phyloP scores from a whole-genome alignment of 257 asterid species.

The Cinchona pubescens region DNA sequence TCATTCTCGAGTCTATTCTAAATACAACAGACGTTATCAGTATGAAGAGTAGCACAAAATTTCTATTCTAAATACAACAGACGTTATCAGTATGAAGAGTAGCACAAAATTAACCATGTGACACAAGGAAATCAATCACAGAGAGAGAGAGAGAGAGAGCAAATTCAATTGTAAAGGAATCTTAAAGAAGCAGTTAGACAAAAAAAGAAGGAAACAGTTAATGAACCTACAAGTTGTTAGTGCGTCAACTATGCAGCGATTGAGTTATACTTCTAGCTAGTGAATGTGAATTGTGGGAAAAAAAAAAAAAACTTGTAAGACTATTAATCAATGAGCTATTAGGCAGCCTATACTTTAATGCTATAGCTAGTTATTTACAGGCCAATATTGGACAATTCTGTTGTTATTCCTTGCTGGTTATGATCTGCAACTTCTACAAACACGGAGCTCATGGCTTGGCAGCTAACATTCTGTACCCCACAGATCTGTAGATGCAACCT shows the following conservation, averaged over 20 bases:
- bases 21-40: neutral
- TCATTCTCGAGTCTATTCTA: neutral
- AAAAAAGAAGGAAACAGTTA: neutral
- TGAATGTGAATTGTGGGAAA: too few relatives aligned
- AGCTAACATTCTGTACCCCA: constrained; percentile 52
- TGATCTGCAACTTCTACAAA: neutral
- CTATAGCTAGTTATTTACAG: constrained; percentile 4
- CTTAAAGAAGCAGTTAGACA: neutral
- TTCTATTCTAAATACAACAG: neutral
- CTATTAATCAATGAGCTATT: neutral
- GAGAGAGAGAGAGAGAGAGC: rapidly evolving
- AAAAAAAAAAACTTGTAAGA: too few relatives aligned
- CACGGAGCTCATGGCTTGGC: neutral
- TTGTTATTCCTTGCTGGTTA: neutral
- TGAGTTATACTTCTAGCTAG: neutral
- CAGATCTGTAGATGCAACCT: constrained; percentile 43
- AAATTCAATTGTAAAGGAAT: neutral
- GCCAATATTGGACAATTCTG: neutral
- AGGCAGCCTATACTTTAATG: neutral
- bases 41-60: neutral
- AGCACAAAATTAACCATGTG: neutral
- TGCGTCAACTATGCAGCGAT: neutral
- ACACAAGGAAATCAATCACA: neutral
- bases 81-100: neutral
- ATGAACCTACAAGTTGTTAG: neutral